These are phyloP conservation scores for Glycine soja DNA, from an alignment of 306 rosid genomes.

Conservation along the genomic window DNA sequence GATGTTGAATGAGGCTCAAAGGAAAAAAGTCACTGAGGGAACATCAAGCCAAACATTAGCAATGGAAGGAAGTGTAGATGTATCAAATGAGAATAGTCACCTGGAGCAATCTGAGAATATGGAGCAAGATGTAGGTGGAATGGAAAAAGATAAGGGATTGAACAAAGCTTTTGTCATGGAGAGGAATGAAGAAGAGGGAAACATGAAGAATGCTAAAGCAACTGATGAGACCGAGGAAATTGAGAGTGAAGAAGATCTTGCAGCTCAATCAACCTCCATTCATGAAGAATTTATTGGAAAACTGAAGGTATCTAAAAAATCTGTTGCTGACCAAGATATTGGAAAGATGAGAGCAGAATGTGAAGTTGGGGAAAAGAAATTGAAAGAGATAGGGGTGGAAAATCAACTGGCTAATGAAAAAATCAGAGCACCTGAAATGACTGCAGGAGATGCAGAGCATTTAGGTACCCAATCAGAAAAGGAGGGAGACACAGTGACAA, in stretches of 20 bases:
- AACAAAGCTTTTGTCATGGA: slow-evolving; percentile 5
- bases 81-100: slow-evolving; percentile 1
- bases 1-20: slow-evolving; percentile 40
- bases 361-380: background rate
- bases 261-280: background rate
- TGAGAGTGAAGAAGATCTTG: background rate
- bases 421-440: background rate
- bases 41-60: background rate
- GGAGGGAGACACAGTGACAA: slow-evolving; percentile 44
- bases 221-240: background rate
- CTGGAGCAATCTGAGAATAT: background rate
- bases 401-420: background rate
- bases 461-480: slow-evolving; percentile 37
- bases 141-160: background rate
- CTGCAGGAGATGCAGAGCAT: slow-evolving; percentile 41
- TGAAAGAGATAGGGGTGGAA: background rate
- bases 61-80: background rate
- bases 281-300: slow-evolving; percentile 21
- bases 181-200: background rate
- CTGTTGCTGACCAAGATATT: background rate
- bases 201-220: slow-evolving; percentile 3
- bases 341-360: background rate
- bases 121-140: background rate
- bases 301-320: background rate
- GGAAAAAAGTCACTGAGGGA: slow-evolving; percentile 37